Percentiles rank a stretch among this genome's conserved stretches.
These are phyloP conservation scores for Phlyctochytrium planicorne DNA, from an alignment of 192 early-diverging fungal genomes.

Conservation along the genomic window DNA sequence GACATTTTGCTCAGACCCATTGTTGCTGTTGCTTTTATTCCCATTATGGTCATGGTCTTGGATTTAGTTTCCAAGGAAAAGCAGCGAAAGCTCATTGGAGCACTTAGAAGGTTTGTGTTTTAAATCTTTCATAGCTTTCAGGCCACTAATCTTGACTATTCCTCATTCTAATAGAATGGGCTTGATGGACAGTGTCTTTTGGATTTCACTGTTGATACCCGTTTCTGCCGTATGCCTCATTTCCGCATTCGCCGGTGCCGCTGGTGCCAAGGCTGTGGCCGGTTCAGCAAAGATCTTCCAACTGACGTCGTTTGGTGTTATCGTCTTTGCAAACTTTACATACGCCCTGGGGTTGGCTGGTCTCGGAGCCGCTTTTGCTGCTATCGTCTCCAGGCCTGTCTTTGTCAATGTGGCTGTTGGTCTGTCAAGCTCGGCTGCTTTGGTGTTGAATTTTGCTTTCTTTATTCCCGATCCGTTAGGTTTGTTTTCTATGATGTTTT, in stretches of 20 bases:
- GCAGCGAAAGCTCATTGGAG: conserved; percentile 20
- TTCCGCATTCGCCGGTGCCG: conserved; percentile 6
- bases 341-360: conserved; percentile 19
- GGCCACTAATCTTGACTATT: background rate
- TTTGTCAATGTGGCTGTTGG: conserved; percentile 21
- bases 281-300: conserved; percentile 5
- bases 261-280: conserved; percentile 5
- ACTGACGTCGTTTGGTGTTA: conserved; percentile 16
- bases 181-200: conserved; percentile 20
- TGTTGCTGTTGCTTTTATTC: conserved; percentile 13
- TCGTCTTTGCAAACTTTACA: conserved; percentile 18
- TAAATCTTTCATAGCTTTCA: too few species aligned
- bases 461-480: background rate
- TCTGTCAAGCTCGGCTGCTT: background rate
- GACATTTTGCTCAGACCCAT: conserved; percentile 6
- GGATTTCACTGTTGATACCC: conserved; percentile 20
- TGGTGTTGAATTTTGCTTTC: conserved; percentile 14
- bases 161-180: conserved; percentile 11
- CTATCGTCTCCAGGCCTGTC: conserved; percentile 11
- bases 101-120: conserved; percentile 14
- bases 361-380: conserved; percentile 5
- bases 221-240: conserved; percentile 11
- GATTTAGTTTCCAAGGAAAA: conserved; percentile 26
- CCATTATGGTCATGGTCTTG: conserved; percentile 20
- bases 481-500: background rate